phyloP scores from a whole-genome alignment of 1,139 yeast genomes.

The Lipomyces yarrowii region DNA sequence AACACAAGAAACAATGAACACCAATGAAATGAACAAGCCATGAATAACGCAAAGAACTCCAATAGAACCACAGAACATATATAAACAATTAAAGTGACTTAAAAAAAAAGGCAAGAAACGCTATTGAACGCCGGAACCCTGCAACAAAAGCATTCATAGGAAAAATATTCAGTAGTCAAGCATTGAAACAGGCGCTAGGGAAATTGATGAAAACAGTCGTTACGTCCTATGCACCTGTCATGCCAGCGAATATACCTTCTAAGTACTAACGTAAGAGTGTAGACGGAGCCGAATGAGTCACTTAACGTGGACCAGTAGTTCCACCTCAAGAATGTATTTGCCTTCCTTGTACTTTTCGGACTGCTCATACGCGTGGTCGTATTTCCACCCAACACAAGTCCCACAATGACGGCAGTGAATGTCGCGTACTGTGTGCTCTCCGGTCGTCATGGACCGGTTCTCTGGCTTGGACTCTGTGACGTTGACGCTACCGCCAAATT shows the following conservation, averaged over 20 bases:
- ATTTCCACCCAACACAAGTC: conserved; percentile 73
- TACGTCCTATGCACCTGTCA: background rate
- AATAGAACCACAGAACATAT: background rate
- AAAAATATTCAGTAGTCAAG: background rate
- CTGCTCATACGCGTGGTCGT: conserved; percentile 58
- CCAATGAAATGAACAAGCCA: background rate
- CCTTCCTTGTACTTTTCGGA: conserved; percentile 76
- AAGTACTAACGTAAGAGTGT: background rate
- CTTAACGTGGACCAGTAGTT: conserved; percentile 24
- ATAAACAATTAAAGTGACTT: background rate
- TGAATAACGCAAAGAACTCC: background rate
- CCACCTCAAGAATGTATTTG: conserved; percentile 68
- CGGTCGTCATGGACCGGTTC: conserved; percentile 65
- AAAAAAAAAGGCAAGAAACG: background rate
- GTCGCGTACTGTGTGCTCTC: conserved; percentile 64
- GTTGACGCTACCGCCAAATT: conserved; percentile 41
- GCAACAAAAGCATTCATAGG: background rate
- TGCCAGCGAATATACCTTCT: background rate
- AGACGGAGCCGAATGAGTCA: background rate
- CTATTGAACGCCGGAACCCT: background rate
- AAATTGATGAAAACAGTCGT: background rate
- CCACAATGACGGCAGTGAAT: conserved; percentile 69
- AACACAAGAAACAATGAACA: background rate
- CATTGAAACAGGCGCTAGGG: background rate
- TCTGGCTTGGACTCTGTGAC: conserved; percentile 41